These are phyloP conservation scores for Erysimum cheiri DNA, from an alignment of 441 rosid species.

Conservation along the genomic window DNA sequence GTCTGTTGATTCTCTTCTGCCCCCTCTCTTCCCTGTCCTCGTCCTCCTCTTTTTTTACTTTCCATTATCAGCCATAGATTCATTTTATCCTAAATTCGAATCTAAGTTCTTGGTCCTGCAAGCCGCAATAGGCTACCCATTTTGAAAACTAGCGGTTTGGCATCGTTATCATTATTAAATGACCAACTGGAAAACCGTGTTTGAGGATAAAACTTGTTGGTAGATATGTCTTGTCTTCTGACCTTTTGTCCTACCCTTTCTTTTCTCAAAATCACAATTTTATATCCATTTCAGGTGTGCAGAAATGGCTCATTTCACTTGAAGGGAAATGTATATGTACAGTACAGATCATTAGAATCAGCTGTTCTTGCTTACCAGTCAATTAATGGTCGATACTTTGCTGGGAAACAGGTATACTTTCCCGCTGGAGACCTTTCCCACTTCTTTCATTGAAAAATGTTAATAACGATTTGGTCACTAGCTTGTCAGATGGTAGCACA, in stretches of 20 bases:
- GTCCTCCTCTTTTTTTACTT: conserved; percentile 11
- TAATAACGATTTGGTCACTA: neutral
- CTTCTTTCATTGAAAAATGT: conserved; percentile 4
- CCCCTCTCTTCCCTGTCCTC: conserved; percentile 8
- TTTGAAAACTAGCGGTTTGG: conserved; percentile 15
- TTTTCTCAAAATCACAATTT: neutral
- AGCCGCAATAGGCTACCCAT: conserved; percentile 20
- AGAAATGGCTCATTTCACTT: conserved; percentile 88
- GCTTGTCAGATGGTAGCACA: conserved; percentile 1
- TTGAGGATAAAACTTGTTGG: conserved; percentile 23
- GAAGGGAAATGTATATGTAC: conserved; percentile 91
- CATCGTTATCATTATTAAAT: conserved; percentile 1
- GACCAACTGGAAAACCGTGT: conserved; percentile 8
- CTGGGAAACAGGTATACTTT: conserved; percentile 81
- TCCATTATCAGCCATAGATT: conserved; percentile 3
- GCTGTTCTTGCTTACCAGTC: conserved; percentile 72
- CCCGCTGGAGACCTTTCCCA: conserved; percentile 11
- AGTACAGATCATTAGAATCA: conserved; percentile 81
- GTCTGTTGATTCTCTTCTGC: conserved; percentile 48
- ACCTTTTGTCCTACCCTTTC: conserved; percentile 19
- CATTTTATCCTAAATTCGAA: conserved; percentile 6
- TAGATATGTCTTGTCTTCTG: conserved; percentile 24
- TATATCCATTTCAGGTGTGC: conserved; percentile 65
- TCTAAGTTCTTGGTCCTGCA: conserved; percentile 13
- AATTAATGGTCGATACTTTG: conserved; percentile 85